Evolutionary conservation across 176 grass and related monocot genomes (phyloP), one percentile per base, ranked within the genome.

Genomic region (Bothriochloa decipiens): DNA sequence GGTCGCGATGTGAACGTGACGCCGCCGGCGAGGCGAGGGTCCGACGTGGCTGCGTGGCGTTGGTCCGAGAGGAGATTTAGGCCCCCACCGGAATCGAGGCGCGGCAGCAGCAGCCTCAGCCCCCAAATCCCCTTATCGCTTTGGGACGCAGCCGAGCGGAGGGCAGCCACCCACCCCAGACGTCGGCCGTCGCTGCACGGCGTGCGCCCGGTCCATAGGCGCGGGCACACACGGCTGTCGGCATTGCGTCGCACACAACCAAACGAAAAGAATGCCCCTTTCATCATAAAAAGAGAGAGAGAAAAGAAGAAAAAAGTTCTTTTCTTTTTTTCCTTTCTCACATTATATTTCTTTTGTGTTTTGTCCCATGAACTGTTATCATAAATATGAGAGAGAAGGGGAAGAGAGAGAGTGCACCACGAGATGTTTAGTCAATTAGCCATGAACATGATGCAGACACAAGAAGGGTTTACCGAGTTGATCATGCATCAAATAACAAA

Each of bases 1-100:
- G 70, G n/a, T 17, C 43, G 13, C 26, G 72, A 52, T 52, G n/a
- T n/a, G n/a, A n/a, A n/a, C n/a, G 70, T 15, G 72, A 52, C 26
- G 72, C 45, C 43, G 45, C 26, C 26, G 72, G 46, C 46, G 46
- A 49, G 43, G 42, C 3, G 46, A 42, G 8, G 42, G 23, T 11
- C 20, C 37, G 23, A 86, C 68, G 80, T 41, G 88, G 84, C 80
- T n/a, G 2, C 0, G 0, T 2, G 2, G 3, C 12, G 33, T 80
- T 90, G 80, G 84, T 0, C 3, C 17, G 13, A 0, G 17, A 0
- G 8, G 58, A 27, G 83, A 68, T 28, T 55, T 5, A 66, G 60
- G 75, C 68, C 84, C 77, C 74, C 60, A 68, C 37, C 33, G 74
- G 73, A 68, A 90, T 90, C 88, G 74, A 58, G 68, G 60, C 60